Conservation (phyloP, 1,139 yeast species). For the Magnusiomyces fungicola region DNA sequence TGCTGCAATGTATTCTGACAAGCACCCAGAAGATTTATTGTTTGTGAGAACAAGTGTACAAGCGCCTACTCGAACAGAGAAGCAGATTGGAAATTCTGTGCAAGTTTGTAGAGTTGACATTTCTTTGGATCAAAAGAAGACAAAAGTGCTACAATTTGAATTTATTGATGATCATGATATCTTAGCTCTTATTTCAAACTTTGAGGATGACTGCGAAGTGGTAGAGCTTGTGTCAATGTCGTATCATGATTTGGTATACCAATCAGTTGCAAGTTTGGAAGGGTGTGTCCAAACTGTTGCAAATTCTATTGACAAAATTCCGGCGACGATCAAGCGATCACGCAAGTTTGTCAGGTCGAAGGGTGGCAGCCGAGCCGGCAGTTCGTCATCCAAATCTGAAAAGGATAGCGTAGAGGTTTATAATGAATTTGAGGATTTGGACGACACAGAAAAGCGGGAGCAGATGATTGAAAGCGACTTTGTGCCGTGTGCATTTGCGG, state of each 20-base stretch:
- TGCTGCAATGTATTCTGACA: conserved; percentile 2
- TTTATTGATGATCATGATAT: conserved; percentile 7
- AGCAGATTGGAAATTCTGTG: background rate
- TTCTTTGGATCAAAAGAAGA: background rate
- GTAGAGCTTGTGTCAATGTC: background rate
- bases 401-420: too few species aligned
- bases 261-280: too few species aligned
- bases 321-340: conserved; percentile 4
- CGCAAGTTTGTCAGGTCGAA: background rate
- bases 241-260: background rate
- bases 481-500: conserved; percentile 16
- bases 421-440: conserved; percentile 4
- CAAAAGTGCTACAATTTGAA: conserved; percentile 1
- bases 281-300: too few species aligned
- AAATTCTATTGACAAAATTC: background rate
- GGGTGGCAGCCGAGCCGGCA: background rate
- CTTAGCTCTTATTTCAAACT: conserved; percentile 1
- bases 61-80: background rate
- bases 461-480: conserved; percentile 12
- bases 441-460: background rate
- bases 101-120: conserved; percentile 8
- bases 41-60: background rate
- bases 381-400: too few species aligned
- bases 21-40: background rate
- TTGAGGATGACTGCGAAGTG: background rate